phyloP scores from a whole-genome alignment of 371 early-diverging fungal species.

The Actinomortierella ambigua region DNA sequence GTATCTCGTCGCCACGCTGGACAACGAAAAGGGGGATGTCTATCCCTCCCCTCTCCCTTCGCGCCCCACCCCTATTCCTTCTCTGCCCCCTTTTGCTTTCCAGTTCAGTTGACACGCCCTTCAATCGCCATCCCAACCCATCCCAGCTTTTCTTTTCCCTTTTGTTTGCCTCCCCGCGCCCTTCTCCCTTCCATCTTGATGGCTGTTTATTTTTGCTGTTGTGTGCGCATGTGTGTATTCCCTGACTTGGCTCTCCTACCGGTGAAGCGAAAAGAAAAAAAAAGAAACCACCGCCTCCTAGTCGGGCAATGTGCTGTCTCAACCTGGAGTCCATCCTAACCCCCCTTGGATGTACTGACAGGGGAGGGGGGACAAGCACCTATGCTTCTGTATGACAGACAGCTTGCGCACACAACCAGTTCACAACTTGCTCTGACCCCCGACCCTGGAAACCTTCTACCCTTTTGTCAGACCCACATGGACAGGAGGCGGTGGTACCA shows the following conservation, averaged over 20 bases:
- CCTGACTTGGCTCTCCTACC: neutral
- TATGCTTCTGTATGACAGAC: too few relatives aligned
- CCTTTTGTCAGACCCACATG: too few relatives aligned
- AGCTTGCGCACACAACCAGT: too few relatives aligned
- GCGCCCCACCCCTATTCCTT: slow-evolving; percentile 3
- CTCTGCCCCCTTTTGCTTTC: slow-evolving; percentile 4
- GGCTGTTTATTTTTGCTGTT: neutral
- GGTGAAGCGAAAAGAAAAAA: neutral
- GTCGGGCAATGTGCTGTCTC: too few relatives aligned
- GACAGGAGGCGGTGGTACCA: too few relatives aligned
- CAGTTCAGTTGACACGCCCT: neutral
- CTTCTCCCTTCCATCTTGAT: neutral
- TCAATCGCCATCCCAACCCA: neutral
- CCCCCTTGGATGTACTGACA: too few relatives aligned
- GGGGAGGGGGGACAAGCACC: too few relatives aligned
- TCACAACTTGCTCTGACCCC: too few relatives aligned
- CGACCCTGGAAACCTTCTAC: too few relatives aligned
- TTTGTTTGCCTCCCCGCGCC: neutral
- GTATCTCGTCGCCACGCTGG: neutral
- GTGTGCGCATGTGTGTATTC: neutral
- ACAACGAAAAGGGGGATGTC: neutral
- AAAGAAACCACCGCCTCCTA: neutral
- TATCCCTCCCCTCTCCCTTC: slow-evolving; percentile 2
- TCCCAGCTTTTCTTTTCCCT: neutral
- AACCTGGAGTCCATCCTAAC: too few relatives aligned